Percentiles rank a stretch among this genome's conserved stretches.
phyloP scores from a whole-genome alignment of 225 moss, liverwort and hornwort species.

The Climacium dendroides region DNA sequence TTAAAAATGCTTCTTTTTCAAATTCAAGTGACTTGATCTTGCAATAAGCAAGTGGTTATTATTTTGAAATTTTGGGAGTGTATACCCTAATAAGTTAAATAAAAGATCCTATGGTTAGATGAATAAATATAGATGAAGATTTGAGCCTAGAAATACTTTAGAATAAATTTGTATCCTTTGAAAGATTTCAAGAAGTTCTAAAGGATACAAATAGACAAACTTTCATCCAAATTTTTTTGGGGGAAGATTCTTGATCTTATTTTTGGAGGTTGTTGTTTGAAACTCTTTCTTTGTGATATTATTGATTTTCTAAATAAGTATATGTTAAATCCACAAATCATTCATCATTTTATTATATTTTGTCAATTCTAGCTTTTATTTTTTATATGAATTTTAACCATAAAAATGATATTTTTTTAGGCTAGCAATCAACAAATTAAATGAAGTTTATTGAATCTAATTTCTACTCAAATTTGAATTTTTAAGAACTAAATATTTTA shows the following conservation, averaged over 20 bases:
- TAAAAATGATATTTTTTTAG: neutral
- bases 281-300: no score
- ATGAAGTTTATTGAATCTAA: neutral
- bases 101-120: no score
- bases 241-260: neutral
- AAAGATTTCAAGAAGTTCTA: neutral
- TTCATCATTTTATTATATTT: accelerated
- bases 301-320: no score
- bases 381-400: neutral
- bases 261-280: neutral
- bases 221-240: neutral
- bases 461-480: neutral
- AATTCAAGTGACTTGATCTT: no score
- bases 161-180: neutral
- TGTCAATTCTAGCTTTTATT: neutral
- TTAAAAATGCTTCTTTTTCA: no score
- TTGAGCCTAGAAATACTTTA: no score
- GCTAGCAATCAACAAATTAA: accelerated
- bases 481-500: neutral
- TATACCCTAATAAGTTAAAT: no score
- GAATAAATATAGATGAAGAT: no score
- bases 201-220: neutral
- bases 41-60: no score
- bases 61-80: no score
- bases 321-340: accelerated